Conservation (phyloP, 179 eudicot genomes). For the Monotropa hypopitys region DNA sequence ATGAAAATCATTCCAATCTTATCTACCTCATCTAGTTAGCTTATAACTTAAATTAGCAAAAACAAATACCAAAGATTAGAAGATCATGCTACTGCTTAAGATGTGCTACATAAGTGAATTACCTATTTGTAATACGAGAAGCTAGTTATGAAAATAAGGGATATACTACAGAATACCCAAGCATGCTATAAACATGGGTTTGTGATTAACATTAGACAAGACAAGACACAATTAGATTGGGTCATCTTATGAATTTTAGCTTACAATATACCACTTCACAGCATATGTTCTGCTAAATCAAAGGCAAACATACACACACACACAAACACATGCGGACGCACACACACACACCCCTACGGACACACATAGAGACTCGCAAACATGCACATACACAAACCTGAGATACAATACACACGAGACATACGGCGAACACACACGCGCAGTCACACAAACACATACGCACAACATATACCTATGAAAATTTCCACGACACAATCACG, state of each 20-base stretch:
- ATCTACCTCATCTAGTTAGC: not conserved
- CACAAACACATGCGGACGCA: too few species aligned
- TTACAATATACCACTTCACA: not conserved
- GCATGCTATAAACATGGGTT: not conserved
- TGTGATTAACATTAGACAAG: not conserved
- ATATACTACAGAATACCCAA: not conserved
- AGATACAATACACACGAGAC: too few species aligned
- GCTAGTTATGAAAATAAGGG: not conserved
- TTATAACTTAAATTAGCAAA: not conserved
- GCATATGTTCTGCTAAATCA: not conserved
- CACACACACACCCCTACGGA: too few species aligned
- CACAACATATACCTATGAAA: too few species aligned
- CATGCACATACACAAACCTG: too few species aligned
- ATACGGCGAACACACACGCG: too few species aligned
- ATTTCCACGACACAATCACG: too few species aligned
- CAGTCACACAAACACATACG: too few species aligned
- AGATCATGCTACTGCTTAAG: not conserved
- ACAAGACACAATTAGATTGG: not conserved
- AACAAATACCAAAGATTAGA: not conserved
- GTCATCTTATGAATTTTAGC: not conserved
- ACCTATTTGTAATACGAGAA: not conserved
- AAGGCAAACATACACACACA: not conserved
- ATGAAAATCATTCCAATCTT: not conserved
- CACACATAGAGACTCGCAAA: too few species aligned
- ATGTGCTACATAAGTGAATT: not conserved